phyloP scores from a whole-genome alignment of 2,329 filamentous ascomycete genomes.

The Pleurostoma richardsiae region DNA sequence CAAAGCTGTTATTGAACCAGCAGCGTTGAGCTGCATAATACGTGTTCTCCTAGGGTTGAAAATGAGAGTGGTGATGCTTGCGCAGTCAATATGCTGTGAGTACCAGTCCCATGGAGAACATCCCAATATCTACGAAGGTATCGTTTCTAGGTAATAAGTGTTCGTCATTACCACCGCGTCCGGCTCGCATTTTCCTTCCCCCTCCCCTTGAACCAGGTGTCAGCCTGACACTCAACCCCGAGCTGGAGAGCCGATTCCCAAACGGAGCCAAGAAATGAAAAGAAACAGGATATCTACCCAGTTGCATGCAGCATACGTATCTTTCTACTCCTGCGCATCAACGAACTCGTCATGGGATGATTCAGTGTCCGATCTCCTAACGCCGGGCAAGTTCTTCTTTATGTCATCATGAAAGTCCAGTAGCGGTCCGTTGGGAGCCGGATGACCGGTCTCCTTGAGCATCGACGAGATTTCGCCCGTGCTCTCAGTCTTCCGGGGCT shows the following conservation, averaged over 20 bases:
- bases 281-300: not conserved
- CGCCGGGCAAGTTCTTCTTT: constrained; percentile 39
- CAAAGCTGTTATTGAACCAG: no score
- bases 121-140: not conserved
- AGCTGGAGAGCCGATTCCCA: no score
- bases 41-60: no score
- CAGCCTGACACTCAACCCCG: no score
- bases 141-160: not conserved
- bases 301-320: not conserved
- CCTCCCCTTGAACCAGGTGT: not conserved
- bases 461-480: constrained; percentile 35
- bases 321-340: constrained; percentile 24
- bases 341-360: constrained; percentile 33
- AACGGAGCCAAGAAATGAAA: no score
- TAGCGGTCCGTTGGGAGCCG: constrained; percentile 38
- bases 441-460: constrained; percentile 41
- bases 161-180: not conserved
- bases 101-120: not conserved
- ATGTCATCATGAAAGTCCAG: constrained; percentile 53
- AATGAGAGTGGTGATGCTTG: no score
- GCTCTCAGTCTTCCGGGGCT: constrained; percentile 12
- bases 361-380: constrained; percentile 27
- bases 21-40: no score
- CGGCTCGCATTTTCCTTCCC: not conserved
- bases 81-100: not conserved